phyloP scores from a whole-genome alignment of 1,284 basidiomycete species.

The Ceratobasidium theobromae region DNA sequence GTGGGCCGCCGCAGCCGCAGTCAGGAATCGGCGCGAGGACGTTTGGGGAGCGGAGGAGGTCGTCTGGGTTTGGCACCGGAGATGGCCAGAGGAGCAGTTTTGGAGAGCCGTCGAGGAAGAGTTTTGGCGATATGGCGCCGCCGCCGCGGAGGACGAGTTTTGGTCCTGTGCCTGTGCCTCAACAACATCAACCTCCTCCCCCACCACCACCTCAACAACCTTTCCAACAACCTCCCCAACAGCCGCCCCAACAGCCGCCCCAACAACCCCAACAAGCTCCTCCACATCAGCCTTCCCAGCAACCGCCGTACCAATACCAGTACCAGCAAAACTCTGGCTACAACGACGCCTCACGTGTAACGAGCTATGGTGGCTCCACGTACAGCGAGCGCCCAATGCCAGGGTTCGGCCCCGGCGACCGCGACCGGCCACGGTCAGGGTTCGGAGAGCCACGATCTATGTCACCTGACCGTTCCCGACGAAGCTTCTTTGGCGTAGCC shows the following conservation, averaged over 20 bases:
- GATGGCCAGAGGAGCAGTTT: background rate
- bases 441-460: conserved; percentile 16
- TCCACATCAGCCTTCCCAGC: too few species aligned
- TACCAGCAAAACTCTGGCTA: too few species aligned
- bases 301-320: too few species aligned
- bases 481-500: conserved; percentile 11
- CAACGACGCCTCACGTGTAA: too few species aligned
- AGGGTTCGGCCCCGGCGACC: background rate
- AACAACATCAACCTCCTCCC: too few species aligned
- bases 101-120: background rate
- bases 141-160: background rate
- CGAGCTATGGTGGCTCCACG: background rate
- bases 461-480: background rate
- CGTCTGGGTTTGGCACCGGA: too few species aligned
- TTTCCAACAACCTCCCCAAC: too few species aligned
- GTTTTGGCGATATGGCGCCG: background rate
- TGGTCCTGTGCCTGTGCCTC: background rate
- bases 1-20: background rate
- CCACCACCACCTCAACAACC: too few species aligned
- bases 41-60: background rate
- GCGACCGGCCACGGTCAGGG: conserved; percentile 16
- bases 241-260: too few species aligned
- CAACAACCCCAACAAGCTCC: too few species aligned
- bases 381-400: background rate
- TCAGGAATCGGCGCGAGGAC: conserved; percentile 6